These are phyloP conservation scores for Ustilago cynodontis DNA, from an alignment of 1,284 basidiomycete species.

Conservation along the genomic window DNA sequence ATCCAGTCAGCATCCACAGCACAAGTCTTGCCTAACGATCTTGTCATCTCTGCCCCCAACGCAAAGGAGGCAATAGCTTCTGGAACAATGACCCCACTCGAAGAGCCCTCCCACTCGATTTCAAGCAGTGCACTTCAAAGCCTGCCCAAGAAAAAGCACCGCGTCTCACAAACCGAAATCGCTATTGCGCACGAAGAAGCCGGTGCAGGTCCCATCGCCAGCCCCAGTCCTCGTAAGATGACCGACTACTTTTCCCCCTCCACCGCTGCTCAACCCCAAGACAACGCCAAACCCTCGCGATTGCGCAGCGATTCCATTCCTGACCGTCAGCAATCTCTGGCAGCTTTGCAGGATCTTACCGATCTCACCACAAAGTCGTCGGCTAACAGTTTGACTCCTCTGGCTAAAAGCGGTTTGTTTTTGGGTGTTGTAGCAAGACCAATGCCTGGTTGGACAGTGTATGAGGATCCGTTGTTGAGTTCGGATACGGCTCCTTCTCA, in stretches of 20 bases:
- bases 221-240: conserved; percentile 46
- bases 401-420: conserved; percentile 39
- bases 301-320: conserved; percentile 34
- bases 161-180: conserved; percentile 41
- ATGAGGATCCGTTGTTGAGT: conserved; percentile 27
- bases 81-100: conserved; percentile 13
- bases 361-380: conserved; percentile 11
- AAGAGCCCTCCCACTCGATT: conserved; percentile 8
- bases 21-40: background rate
- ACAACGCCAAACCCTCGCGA: conserved; percentile 1
- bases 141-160: conserved; percentile 51
- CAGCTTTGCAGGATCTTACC: conserved; percentile 17
- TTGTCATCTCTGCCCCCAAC: too few relatives aligned
- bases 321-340: conserved; percentile 6
- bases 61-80: background rate
- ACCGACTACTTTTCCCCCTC: conserved; percentile 35
- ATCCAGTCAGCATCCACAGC: background rate
- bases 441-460: conserved; percentile 36
- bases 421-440: conserved; percentile 40
- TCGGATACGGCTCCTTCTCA: conserved; percentile 37
- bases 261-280: background rate
- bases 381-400: conserved; percentile 17
- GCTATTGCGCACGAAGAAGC: conserved; percentile 55
- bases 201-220: conserved; percentile 44
- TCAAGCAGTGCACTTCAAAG: conserved; percentile 27